Conservation (phyloP, 352 stramenopile genomes). For the Phytophthora syringae region DNA sequence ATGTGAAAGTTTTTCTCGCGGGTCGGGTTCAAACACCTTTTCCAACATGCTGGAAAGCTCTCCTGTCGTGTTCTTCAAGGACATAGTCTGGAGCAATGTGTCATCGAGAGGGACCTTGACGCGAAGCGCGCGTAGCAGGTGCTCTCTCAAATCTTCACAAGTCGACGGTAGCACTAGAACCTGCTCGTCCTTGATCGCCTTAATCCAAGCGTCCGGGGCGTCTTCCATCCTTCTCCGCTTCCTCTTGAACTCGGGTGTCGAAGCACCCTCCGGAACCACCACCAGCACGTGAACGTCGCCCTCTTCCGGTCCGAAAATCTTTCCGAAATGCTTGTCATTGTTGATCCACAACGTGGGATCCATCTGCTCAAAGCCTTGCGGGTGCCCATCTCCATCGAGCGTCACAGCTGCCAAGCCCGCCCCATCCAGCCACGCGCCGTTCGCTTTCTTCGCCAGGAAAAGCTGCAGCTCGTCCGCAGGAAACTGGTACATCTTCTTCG, state of each 20-base stretch:
- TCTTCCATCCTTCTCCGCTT: constrained; percentile 21
- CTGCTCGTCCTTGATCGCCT: constrained; percentile 23
- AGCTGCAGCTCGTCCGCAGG: too few relatives aligned
- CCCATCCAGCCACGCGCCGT: too few relatives aligned
- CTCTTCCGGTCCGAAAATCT: too few relatives aligned
- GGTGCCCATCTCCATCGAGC: too few relatives aligned
- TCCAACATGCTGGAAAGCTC: constrained; percentile 13
- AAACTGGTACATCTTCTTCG: neutral
- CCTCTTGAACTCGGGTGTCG: constrained; percentile 11
- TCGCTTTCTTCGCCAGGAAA: too few relatives aligned
- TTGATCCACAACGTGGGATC: too few relatives aligned
- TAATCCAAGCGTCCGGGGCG: constrained; percentile 18
- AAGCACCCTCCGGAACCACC: neutral
- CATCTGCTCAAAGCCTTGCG: too few relatives aligned
- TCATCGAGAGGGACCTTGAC: constrained; percentile 23
- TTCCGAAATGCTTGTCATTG: too few relatives aligned
- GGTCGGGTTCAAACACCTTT: constrained; percentile 26
- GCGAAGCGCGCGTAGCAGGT: constrained; percentile 15
- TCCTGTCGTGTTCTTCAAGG: constrained; percentile 8
- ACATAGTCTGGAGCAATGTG: constrained; percentile 16
- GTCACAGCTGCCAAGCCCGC: too few relatives aligned
- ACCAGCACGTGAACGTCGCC: neutral
- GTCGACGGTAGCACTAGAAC: constrained; percentile 25
- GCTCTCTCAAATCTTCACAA: constrained; percentile 19
- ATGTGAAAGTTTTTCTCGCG: constrained; percentile 12